Conservation (phyloP, 495 filamentous ascomycete species). For the Penicillium goetzii region DNA sequence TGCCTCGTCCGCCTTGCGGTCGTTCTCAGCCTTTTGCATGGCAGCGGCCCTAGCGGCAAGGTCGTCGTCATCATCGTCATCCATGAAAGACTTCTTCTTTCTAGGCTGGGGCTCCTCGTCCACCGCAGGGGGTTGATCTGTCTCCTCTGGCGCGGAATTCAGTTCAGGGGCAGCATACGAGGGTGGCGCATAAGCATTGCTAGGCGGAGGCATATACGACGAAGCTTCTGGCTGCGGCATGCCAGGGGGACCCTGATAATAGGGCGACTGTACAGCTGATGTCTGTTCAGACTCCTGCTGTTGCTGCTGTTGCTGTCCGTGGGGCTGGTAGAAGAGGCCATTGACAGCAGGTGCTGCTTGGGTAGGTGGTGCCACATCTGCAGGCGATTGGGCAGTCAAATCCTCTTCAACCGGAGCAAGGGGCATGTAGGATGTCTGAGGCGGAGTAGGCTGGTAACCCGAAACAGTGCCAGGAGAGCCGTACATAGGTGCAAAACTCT, state of each 20-base stretch:
- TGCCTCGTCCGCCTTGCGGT: constrained; percentile 68
- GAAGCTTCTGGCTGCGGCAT: constrained; percentile 24
- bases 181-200: constrained; percentile 43
- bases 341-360: constrained; percentile 32
- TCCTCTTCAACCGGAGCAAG: constrained; percentile 52
- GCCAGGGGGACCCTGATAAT: constrained; percentile 32
- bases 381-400: constrained; percentile 35
- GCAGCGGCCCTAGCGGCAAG: constrained; percentile 54
- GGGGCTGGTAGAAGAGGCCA: constrained; percentile 35
- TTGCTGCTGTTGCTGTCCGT: not conserved
- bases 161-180: constrained; percentile 33
- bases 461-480: constrained; percentile 38
- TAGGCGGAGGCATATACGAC: constrained; percentile 19
- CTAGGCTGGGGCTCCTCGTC: constrained; percentile 57
- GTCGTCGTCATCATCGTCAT: constrained; percentile 65
- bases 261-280: constrained; percentile 24
- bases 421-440: constrained; percentile 53
- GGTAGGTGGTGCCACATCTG: constrained; percentile 19
- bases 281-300: constrained; percentile 12
- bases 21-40: constrained; percentile 57
- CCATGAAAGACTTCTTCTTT: constrained; percentile 81
- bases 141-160: constrained; percentile 35
- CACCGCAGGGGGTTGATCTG: constrained; percentile 40
- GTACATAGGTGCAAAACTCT: constrained; percentile 39
- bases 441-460: constrained; percentile 53